Evolutionary conservation across 441 rosid species (phyloP), one percentile per base, ranked within the genome.

Genomic region (Adansonia madagascariensis): DNA sequence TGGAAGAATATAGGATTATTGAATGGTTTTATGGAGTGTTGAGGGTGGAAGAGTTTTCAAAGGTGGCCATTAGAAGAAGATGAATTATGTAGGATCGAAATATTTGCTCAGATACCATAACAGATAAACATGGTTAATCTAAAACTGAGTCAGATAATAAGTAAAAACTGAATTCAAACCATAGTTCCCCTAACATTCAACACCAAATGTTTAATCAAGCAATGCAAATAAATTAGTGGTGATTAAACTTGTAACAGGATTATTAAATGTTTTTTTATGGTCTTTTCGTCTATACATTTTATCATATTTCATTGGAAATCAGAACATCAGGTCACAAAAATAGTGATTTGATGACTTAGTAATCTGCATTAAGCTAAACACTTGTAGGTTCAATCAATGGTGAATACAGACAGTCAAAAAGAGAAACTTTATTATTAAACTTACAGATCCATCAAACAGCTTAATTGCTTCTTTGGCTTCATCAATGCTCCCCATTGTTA

Each of bases 391-490:
- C 52, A 31, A 61, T 49, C 49, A 31, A 49, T 46, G 50, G 31
- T 17, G 24, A 71, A 71, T 53, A 44, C 12, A 55, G 31, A 72
- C 60, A 10, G 5, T 53, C 8, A 44, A 62, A 17, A 31, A 62
- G 27, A 10, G 2, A 64, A 27, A 11, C 27, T 44, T 22, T 52
- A 81, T 47, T 22, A 22, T 47, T 47, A 64, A 50, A 85, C 98
- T 88, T 80, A 93, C 98, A 64, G 98, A 86, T 83, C 91, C 92
- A 85, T 92, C 88, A 77, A 91, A 88, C 91, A 88, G 80, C 65
- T 86, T 84, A 77, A 95, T 95, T 1, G 99, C 98, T 73, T 91
- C 89, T 71, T 92, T 85, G 70, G 98, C 99, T 83, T 94, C 95
- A 68, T 92, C 92, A 50, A 85, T 78, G 79, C 81, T 89, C 70